These are phyloP conservation scores for Physaria fendleri DNA, from an alignment of 345 rosid genomes.

Conservation along the genomic window DNA sequence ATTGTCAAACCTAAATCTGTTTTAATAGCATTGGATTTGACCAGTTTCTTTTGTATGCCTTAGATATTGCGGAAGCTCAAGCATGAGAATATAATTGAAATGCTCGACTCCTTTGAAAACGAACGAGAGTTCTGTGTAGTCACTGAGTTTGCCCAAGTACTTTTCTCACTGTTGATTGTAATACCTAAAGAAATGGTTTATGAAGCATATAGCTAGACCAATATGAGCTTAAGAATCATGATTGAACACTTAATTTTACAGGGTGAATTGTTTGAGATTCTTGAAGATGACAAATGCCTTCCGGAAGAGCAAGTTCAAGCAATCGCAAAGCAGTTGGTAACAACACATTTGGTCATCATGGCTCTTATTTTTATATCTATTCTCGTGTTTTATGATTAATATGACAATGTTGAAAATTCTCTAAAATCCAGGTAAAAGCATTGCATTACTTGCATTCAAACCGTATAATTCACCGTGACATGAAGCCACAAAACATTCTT, in stretches of 20 bases:
- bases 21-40: conserved; percentile 2
- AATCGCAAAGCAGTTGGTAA: conserved; percentile 95
- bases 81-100: conserved; percentile 88
- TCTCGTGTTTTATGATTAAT: not conserved
- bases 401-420: not conserved
- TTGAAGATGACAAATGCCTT: conserved; percentile 94
- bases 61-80: conserved; percentile 91
- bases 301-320: conserved; percentile 98
- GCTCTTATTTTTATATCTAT: not conserved
- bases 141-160: conserved; percentile 94
- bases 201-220: not conserved
- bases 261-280: conserved; percentile 97
- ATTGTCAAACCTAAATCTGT: too few relatives aligned
- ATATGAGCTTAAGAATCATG: not conserved
- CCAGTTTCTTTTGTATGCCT: conserved; percentile 15
- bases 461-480: conserved; percentile 96
- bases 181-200: not conserved
- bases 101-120: conserved; percentile 97
- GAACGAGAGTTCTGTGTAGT: conserved; percentile 95
- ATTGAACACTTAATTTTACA: conserved; percentile 24
- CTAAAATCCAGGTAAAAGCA: conserved; percentile 65
- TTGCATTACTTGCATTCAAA: conserved; percentile 93
- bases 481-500: conserved; percentile 99
- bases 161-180: conserved; percentile 8
- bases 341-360: not conserved